Conservation (phyloP, 768 basidiomycete genomes). For the Favolaschia claudopus region DNA sequence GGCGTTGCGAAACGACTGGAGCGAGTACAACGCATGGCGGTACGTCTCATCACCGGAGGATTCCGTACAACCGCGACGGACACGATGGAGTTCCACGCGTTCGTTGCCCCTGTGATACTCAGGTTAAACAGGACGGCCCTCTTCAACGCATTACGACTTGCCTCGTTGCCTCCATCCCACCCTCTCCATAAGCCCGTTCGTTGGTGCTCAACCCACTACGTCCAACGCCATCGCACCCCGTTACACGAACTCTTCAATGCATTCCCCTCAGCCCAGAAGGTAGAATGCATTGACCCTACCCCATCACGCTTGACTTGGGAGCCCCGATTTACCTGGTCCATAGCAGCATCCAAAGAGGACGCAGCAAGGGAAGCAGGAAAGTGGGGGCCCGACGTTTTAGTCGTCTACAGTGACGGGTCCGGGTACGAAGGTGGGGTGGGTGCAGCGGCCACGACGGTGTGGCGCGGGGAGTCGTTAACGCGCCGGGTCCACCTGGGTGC, state of each 20-base stretch:
- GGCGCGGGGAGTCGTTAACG: too few relatives aligned
- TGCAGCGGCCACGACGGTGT: too few relatives aligned
- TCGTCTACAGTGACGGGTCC: too few relatives aligned
- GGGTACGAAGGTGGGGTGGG: too few relatives aligned
- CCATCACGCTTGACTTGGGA: conserved; percentile 5
- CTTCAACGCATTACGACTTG: background rate
- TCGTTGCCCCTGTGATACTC: conserved; percentile 20
- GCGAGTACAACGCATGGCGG: background rate
- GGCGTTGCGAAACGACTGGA: conserved; percentile 7
- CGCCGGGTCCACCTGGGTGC: too few relatives aligned
- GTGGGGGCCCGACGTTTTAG: too few relatives aligned
- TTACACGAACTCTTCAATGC: conserved; percentile 1
- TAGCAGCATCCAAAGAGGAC: too few relatives aligned
- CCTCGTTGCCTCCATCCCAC: background rate
- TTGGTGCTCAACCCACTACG: background rate
- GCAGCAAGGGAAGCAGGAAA: too few relatives aligned
- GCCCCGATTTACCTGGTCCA: too few relatives aligned
- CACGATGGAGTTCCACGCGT: conserved; percentile 19
- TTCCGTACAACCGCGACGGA: conserved; percentile 19
- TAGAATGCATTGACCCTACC: conserved; percentile 5
- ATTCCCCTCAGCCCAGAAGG: background rate
- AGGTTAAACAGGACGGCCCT: background rate
- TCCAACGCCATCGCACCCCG: background rate
- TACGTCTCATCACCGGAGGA: conserved; percentile 18
- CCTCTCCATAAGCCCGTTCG: background rate